Percentiles rank a stretch among this genome's conserved stretches.
phyloP scores from a whole-genome alignment of 192 early-diverging fungal species.

The Coemansia erecta region DNA sequence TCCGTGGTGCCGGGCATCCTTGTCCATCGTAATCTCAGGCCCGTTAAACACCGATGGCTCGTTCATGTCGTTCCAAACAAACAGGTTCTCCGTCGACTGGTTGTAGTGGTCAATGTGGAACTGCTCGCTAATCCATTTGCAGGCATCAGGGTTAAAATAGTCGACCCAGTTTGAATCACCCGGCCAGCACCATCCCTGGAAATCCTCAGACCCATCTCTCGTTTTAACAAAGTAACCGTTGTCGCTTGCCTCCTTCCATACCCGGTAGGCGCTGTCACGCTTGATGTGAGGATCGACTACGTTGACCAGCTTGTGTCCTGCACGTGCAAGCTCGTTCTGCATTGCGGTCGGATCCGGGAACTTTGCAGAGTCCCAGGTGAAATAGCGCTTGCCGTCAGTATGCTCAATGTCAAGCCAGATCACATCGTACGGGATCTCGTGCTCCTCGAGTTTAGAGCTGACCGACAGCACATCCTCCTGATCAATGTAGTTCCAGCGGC shows the following conservation, averaged over 20 bases:
- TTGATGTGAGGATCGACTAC: slow-evolving; percentile 99
- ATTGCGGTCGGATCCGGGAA: slow-evolving; percentile 86
- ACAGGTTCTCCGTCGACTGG: slow-evolving; percentile 75
- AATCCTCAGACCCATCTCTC: slow-evolving; percentile 62
- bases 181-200: slow-evolving; percentile 99
- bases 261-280: slow-evolving; percentile 66
- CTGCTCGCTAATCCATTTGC: slow-evolving; percentile 75
- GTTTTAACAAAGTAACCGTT: slow-evolving; percentile 77
- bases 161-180: slow-evolving; percentile 91
- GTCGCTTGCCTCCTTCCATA: slow-evolving; percentile 77
- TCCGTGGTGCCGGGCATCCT: slow-evolving; percentile 85
- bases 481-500: slow-evolving; percentile 97
- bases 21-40: slow-evolving; percentile 95
- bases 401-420: slow-evolving; percentile 99
- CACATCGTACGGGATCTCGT: slow-evolving; percentile 96
- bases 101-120: slow-evolving; percentile 80
- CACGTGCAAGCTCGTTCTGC: slow-evolving; percentile 70
- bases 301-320: slow-evolving; percentile 81
- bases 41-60: slow-evolving; percentile 97
- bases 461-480: slow-evolving; percentile 86
- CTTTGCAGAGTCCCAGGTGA: slow-evolving; percentile 93
- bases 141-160: slow-evolving; percentile 75
- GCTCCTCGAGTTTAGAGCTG: slow-evolving; percentile 80
- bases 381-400: slow-evolving; percentile 97
- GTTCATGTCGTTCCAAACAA: slow-evolving; percentile 99